phyloP scores from a whole-genome alignment of 805 yeast genomes.

The Candida silvicultrix region DNA sequence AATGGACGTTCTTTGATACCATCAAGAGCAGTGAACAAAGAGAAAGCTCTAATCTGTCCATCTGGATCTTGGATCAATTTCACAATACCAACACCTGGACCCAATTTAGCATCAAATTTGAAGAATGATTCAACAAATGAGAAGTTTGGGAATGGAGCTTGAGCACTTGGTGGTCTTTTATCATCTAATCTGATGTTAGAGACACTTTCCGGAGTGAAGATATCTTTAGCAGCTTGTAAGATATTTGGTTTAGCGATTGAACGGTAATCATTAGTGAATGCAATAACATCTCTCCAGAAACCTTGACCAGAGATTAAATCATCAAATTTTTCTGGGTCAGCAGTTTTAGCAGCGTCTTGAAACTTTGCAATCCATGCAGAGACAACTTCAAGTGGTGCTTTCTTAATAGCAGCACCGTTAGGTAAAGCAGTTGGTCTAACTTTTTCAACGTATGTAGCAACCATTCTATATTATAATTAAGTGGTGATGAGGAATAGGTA shows the following conservation, averaged over 20 bases:
- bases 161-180: conserved; percentile 46
- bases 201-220: conserved; percentile 88
- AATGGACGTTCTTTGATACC: neutral
- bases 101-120: conserved; percentile 92
- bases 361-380: neutral
- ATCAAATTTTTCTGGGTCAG: neutral
- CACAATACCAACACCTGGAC: conserved; percentile 79
- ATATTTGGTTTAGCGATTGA: conserved; percentile 51
- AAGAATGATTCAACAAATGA: conserved; percentile 91
- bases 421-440: neutral
- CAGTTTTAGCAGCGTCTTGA: neutral
- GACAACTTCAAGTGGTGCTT: neutral
- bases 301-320: neutral
- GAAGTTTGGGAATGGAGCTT: conserved; percentile 85
- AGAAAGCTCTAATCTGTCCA: neutral
- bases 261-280: neutral
- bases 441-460: neutral
- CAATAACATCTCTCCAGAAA: neutral
- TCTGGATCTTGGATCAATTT: neutral
- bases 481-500: too few relatives aligned
- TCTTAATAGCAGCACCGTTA: neutral
- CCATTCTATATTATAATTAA: neutral
- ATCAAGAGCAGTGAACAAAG: neutral
- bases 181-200: conserved; percentile 54
- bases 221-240: conserved; percentile 87